Evolutionary conservation across 148 eudicot genomes (phyloP), one percentile per base, ranked within the genome.

Genomic region (Nepenthes gracilis): DNA sequence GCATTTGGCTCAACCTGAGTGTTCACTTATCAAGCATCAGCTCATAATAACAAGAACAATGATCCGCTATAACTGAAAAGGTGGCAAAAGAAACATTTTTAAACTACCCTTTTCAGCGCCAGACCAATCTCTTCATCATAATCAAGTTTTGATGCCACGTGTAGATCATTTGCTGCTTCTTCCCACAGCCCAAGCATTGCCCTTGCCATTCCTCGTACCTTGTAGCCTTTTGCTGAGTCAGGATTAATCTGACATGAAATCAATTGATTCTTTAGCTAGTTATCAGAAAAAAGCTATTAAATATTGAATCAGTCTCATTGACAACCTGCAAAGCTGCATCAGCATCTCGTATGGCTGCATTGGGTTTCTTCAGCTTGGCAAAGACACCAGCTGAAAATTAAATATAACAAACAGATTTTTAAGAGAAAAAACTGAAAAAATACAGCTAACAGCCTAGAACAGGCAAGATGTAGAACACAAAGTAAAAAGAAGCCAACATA

Each of bases 101-200:
- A 34, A 40, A 61, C 33, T 35, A 80, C 92, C 82, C 80, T 80
- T 71, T 71, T 83, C 50, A 85, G 81, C 5, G 59, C 63, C 63
- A 64, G 66, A 58, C 61, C 64, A 37, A 83, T 85, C 60, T 85
- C 92, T 64, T 78, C 85, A 73, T 85, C 92, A 64, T 72, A 78
- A 79, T 85, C 92, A 9, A 83, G 62, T 50, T 70, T 85, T 53
- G 92, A 83, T 6, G 92, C 92, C 59, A 85, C 36, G 57, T 36
- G 87, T 60, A 85, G 72, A 71, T 85, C 92, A 43, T 61, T 80
- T 49, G 83, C 92, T 32, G 92, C 83, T 47, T 76, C 78, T 67
- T 80, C 82, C 87, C 92, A 85, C 65, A 62, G 73, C 45, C 92
- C 92, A 65, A 85, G 68, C 85, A 85, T 76, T 38, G 92, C 80